Conservation (phyloP, 2,329 filamentous ascomycete species). For the Ceratocystis alfenasii region DNA sequence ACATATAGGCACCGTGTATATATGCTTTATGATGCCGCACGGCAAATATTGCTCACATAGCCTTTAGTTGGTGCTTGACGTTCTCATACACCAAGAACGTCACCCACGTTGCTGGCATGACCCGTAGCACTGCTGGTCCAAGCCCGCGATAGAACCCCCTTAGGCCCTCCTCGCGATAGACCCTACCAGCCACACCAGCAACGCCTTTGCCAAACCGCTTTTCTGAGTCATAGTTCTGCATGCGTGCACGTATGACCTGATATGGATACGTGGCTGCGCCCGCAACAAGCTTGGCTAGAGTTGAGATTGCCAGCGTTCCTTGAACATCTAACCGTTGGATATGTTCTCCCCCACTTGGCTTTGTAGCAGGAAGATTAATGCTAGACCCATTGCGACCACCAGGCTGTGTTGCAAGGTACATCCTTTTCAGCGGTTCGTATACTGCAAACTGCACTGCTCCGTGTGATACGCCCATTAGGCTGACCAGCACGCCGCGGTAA, state of each 20-base stretch:
- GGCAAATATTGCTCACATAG: constrained; percentile 3
- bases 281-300: constrained; percentile 72
- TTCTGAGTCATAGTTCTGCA: constrained; percentile 82
- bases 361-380: neutral
- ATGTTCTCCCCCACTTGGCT: constrained; percentile 22
- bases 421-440: constrained; percentile 59
- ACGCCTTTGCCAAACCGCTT: constrained; percentile 59
- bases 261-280: constrained; percentile 90
- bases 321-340: constrained; percentile 37
- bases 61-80: constrained; percentile 57
- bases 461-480: constrained; percentile 76
- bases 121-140: constrained; percentile 76
- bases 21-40: no score
- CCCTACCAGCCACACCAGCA: constrained; percentile 56
- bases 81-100: constrained; percentile 98
- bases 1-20: no score
- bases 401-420: constrained; percentile 38
- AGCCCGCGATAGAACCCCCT: constrained; percentile 85
- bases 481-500: constrained; percentile 75
- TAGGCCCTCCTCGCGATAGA: constrained; percentile 69
- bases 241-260: constrained; percentile 74
- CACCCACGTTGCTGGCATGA: constrained; percentile 88
- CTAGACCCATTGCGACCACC: constrained; percentile 26
- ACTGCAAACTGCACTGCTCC: constrained; percentile 93
- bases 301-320: constrained; percentile 71